A percentile compares a stretch with the other conserved stretches of the same genome.
These are phyloP conservation scores for Exophiala aquamarina DNA, from an alignment of 2,329 filamentous ascomycete genomes.

Conservation along the genomic window DNA sequence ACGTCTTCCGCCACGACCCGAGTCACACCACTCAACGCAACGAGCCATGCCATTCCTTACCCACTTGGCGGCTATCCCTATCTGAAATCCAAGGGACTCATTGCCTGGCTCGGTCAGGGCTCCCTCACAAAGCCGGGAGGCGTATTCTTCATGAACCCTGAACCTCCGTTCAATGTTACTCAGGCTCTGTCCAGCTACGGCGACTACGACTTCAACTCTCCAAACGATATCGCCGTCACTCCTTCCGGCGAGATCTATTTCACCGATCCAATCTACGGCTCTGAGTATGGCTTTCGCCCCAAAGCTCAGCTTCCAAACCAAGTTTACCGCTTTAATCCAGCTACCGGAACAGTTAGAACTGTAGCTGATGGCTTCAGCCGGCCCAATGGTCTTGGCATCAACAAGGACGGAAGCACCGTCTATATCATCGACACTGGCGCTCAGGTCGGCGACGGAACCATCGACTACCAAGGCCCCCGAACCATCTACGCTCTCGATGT, in stretches of 20 bases:
- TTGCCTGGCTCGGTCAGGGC: not conserved
- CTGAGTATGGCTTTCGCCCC: slow-evolving; percentile 35
- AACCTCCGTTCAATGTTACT: slow-evolving; percentile 8
- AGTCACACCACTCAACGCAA: no score
- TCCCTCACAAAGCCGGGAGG: slow-evolving; percentile 2
- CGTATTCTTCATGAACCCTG: slow-evolving; percentile 8
- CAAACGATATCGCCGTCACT: slow-evolving; percentile 40
- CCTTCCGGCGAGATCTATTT: slow-evolving; percentile 38
- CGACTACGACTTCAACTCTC: slow-evolving; percentile 39
- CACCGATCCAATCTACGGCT: slow-evolving; percentile 40
- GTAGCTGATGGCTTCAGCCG: slow-evolving; percentile 40
- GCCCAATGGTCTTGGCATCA: slow-evolving; percentile 44
- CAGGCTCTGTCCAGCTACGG: slow-evolving; percentile 11
- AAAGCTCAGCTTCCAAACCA: slow-evolving; percentile 35
- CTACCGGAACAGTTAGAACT: slow-evolving; percentile 32
- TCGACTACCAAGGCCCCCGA: not conserved
- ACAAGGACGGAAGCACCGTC: slow-evolving; percentile 36
- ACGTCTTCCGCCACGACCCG: no score
- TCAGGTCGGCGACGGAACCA: slow-evolving; percentile 7
- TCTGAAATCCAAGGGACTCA: not conserved
- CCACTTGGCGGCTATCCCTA: slow-evolving; percentile 5
- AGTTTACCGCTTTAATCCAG: slow-evolving; percentile 39
- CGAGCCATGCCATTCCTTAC: no score
- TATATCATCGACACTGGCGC: slow-evolving; percentile 43
- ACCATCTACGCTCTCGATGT: slow-evolving; percentile 40